Evolutionary conservation across 176 grass and related monocot genomes (phyloP).

Genomic region (Eleusine indica): DNA sequence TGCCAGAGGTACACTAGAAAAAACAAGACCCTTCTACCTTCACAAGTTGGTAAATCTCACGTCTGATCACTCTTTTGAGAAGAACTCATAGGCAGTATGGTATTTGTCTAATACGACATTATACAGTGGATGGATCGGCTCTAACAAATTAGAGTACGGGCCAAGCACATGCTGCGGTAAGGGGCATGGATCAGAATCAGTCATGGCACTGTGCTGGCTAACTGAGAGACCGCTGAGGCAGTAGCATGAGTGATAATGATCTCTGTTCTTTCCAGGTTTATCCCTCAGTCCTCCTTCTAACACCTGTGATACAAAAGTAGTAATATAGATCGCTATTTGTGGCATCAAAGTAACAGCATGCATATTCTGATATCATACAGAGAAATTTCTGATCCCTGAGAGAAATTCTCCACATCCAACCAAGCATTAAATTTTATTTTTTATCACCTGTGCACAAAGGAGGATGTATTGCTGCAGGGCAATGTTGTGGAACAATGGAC

Average conservation of each 20-base stretch:
- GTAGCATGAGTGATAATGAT: constrained; percentile 91
- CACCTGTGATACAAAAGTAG: constrained; percentile 47
- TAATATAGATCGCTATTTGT: background rate
- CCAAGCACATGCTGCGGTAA: constrained; percentile 69
- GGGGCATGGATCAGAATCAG: constrained; percentile 51
- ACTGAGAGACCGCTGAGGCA: constrained; percentile 88
- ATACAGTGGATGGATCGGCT: constrained; percentile 78
- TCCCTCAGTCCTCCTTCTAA: constrained; percentile 91
- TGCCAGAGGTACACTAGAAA: background rate
- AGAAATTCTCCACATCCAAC: constrained; percentile 7
- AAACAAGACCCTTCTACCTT: background rate
- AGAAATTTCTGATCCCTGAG: background rate
- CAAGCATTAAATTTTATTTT: background rate
- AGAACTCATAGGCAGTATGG: constrained; percentile 65
- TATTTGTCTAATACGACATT: constrained; percentile 75
- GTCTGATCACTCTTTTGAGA: constrained; percentile 48
- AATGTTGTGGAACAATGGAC: constrained; percentile 76
- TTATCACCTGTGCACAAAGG: constrained; percentile 84
- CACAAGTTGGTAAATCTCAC: background rate
- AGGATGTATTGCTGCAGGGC: constrained; percentile 94
- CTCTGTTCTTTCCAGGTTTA: constrained; percentile 88
- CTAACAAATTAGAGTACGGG: constrained; percentile 85
- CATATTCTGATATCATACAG: background rate
- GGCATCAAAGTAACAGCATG: background rate
- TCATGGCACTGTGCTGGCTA: constrained; percentile 67